phyloP scores from a whole-genome alignment of 495 filamentous ascomycete species.

The Neurospora sp. region DNA sequence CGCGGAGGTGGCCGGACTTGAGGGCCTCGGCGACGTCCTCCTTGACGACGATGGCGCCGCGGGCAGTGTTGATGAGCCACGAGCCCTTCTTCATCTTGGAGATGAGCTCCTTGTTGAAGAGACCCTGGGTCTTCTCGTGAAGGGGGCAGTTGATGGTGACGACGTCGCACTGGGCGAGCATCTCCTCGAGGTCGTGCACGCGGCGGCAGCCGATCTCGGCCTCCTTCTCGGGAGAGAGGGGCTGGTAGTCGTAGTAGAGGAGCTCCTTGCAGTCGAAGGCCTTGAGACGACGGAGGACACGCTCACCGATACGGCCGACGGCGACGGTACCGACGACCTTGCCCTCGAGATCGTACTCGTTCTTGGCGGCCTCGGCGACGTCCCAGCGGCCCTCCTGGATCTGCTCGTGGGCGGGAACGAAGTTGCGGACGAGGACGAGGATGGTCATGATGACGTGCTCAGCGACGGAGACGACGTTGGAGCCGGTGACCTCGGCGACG shows the following conservation, averaged over 20 bases:
- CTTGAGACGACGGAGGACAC: conserved; percentile 89
- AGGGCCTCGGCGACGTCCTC: conserved; percentile 95
- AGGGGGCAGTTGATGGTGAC: conserved; percentile 99
- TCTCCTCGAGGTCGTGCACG: conserved; percentile 81
- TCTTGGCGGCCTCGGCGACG: conserved; percentile 91
- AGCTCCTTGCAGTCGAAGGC: conserved; percentile 99
- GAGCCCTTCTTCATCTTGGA: conserved; percentile 97
- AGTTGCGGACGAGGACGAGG: conserved; percentile 92
- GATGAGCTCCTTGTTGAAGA: conserved; percentile 99
- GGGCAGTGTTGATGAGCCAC: conserved; percentile 97
- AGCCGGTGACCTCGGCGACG: conserved; percentile 93
- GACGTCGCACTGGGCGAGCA: conserved; percentile 91
- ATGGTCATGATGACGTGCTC: conserved; percentile 99
- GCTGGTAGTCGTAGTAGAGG: conserved; percentile 99
- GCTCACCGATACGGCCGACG: conserved; percentile 96
- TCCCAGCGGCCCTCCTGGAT: conserved; percentile 85
- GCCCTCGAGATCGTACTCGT: conserved; percentile 92
- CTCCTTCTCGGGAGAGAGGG: conserved; percentile 75
- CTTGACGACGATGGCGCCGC: conserved; percentile 98
- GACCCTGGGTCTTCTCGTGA: conserved; percentile 89
- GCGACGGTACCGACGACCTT: conserved; percentile 98
- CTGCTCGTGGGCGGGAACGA: conserved; percentile 93
- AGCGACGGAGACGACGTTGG: conserved; percentile 82
- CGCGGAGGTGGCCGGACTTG: conserved; percentile 85
- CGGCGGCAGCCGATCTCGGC: conserved; percentile 93